Base-by-base conservation (phyloP, 2,329 filamentous ascomycete species). In the Xylariaceae sp. region DNA sequence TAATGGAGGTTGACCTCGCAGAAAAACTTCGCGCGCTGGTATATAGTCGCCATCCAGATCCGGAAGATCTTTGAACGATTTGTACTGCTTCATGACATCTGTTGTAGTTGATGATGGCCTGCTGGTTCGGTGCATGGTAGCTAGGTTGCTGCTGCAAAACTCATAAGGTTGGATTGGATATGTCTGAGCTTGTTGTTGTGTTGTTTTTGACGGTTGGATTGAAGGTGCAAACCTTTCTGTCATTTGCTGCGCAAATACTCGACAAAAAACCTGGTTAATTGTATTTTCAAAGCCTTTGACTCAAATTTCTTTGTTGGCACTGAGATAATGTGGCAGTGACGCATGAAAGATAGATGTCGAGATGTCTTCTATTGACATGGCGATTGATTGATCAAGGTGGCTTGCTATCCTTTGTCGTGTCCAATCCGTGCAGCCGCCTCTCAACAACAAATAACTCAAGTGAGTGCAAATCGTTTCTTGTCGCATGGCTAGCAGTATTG, bases 301-400 rank as follows among this genome's bases (percentile, higher is more conserved):
- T 39, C 43, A 45, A 11, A 1, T 11, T 19, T 39, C 46, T 54
- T 52, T 52, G 43, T 54, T 42, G 3, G 3, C 30, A 27, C 17
- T 39, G 9, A n/a, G 33, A 52, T 45, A 47, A 47, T 46, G 18
- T 9, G n/a, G 18, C 33, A 32, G 30, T 11, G 22, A 27, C 22
- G 30, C 22, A 22, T 45, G 12, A 48, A 47, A 47, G 22, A 15
- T 27, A 15, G 22, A 6, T 11, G 5, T 32, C 11, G 14, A 43
- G 15, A 33, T 36, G 2, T 11, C 40, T 18, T n/a, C 12, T 9
- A 30, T 12, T 15, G 22, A 44, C 22, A 27, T 27, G 22, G 7
- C 22, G 22, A 27, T 27, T 27, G 22, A 27, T 27, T 27, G 22
- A 7, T 7, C 22, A 27, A 5, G 22, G 22, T 27, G 22, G 22